Evolutionary conservation across 371 early-diverging fungal genomes (phyloP), one percentile per base, ranked within the genome.

Genomic region (Nematocida ausubeli): DNA sequence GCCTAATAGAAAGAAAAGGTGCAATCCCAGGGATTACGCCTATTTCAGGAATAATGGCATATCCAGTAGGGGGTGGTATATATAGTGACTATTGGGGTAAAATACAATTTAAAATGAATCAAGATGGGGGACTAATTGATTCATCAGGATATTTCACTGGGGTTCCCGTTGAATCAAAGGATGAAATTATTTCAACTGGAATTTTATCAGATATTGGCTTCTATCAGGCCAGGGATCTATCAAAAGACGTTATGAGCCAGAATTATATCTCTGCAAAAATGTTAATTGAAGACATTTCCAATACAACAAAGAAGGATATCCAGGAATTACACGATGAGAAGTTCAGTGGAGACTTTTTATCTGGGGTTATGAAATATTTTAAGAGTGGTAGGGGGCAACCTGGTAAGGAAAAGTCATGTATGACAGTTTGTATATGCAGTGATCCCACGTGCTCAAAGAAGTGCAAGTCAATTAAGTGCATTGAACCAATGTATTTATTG

Each of bases 21-120:
- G 24, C 30, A 30, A 65, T 75, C 9, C 2, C 12, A 35, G 67
- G 55, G 16, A 52, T 66, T 16, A 30, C 47, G 35, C 78, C 78
- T 2, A 75, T 75, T 42, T 7, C 66, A 6, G 64, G 68, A 19
- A 69, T 84, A 14, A 9, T 81, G 50, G 82, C 67, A 2, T 83
- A 83, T 63, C 70, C 81, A 9, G 50, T 49, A 5, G 51, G 42
- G 14, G 49, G 80, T 37, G 57, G 70, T 14, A 39, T 51, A 22
- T 79, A 60, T 32, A 67, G 47, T 3, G 84, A 84, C 42, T 84
- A 81, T 63, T 84, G 83, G 83, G 80, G 81, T 34, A 67, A 52
- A 35, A 34, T 84, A 28, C 28, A 78, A 42, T 84, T 84, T 56
- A 54, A 7, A 24, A 60, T 60, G 34, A 51, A 67, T 37, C 14